Conservation (phyloP, 2,329 filamentous ascomycete species). For the Cytospora mali region DNA sequence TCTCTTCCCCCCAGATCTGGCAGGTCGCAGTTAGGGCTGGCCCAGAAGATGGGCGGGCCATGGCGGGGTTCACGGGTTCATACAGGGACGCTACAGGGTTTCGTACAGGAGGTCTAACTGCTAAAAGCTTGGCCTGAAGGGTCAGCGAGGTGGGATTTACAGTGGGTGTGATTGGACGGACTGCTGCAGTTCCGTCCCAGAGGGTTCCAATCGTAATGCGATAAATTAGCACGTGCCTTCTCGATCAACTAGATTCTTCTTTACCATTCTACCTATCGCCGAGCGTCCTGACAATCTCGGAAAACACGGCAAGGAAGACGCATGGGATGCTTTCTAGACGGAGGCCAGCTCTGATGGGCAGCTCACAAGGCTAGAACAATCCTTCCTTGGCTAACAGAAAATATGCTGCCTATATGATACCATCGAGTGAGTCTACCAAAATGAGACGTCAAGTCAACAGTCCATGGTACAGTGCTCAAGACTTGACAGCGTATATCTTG, state of each 20-base stretch:
- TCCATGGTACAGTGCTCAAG: slow-evolving; percentile 19
- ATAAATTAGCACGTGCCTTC: slow-evolving; percentile 4
- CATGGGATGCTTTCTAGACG: no score
- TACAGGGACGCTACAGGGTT: neutral
- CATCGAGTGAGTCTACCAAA: neutral
- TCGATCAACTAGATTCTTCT: neutral
- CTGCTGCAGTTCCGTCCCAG: no score
- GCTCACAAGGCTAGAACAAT: no score
- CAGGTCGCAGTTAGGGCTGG: slow-evolving; percentile 15
- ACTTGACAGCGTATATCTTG: slow-evolving; percentile 54
- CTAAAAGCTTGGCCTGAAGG: slow-evolving; percentile 1
- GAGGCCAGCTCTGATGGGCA: no score
- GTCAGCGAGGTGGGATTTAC: slow-evolving; percentile 9
- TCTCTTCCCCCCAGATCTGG: slow-evolving; percentile 8
- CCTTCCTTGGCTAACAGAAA: no score
- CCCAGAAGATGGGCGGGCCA: neutral
- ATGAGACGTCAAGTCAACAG: neutral
- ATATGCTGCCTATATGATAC: no score
- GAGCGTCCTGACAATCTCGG: neutral
- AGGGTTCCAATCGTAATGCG: neutral
- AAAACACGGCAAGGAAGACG: no score
- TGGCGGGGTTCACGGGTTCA: neutral
- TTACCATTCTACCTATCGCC: neutral
- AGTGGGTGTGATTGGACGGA: slow-evolving; percentile 5
- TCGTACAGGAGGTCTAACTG: neutral